Evolutionary conservation across 805 yeast genomes (phyloP).

Genomic region (Millerozyma miso): DNA sequence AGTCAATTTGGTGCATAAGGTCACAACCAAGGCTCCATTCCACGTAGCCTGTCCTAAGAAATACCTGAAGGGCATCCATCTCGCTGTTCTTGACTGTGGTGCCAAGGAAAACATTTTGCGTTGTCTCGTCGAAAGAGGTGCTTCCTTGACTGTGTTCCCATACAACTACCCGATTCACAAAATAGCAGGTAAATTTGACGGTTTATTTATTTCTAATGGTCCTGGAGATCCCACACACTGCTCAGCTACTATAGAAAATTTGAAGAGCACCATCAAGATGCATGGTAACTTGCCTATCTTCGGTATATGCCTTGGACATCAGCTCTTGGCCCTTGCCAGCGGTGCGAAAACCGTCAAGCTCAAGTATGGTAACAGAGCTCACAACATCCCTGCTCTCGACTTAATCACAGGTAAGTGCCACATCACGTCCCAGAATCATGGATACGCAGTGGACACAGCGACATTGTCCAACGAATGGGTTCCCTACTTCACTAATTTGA

Average conservation of each 20-base stretch:
- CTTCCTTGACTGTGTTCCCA: constrained; percentile 94
- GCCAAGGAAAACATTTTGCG: constrained; percentile 96
- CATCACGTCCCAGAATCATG: constrained; percentile 98
- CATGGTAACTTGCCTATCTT: constrained; percentile 78
- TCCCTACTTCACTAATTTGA: constrained; percentile 81
- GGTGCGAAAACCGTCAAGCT: constrained; percentile 91
- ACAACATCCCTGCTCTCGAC: constrained; percentile 95
- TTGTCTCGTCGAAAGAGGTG: constrained; percentile 91
- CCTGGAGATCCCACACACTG: constrained; percentile 98
- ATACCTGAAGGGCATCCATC: constrained; percentile 57
- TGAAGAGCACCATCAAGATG: constrained; percentile 63
- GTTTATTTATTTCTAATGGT: constrained; percentile 90
- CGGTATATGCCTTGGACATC: constrained; percentile 98
- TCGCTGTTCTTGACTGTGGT: constrained; percentile 96
- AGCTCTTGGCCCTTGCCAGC: constrained; percentile 87
- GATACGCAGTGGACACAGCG: constrained; percentile 87
- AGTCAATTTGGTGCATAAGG: constrained; percentile 86
- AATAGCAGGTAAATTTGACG: constrained; percentile 89
- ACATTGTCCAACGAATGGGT: constrained; percentile 79
- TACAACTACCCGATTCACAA: constrained; percentile 90
- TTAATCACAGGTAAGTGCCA: constrained; percentile 88
- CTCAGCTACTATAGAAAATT: constrained; percentile 66
- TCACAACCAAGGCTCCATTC: constrained; percentile 93
- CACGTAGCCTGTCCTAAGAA: constrained; percentile 65
- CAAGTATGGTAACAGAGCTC: constrained; percentile 98